Evolutionary conservation across 2,329 filamentous ascomycete species (phyloP).

Genomic region (Metarhizium guizhouense): DNA sequence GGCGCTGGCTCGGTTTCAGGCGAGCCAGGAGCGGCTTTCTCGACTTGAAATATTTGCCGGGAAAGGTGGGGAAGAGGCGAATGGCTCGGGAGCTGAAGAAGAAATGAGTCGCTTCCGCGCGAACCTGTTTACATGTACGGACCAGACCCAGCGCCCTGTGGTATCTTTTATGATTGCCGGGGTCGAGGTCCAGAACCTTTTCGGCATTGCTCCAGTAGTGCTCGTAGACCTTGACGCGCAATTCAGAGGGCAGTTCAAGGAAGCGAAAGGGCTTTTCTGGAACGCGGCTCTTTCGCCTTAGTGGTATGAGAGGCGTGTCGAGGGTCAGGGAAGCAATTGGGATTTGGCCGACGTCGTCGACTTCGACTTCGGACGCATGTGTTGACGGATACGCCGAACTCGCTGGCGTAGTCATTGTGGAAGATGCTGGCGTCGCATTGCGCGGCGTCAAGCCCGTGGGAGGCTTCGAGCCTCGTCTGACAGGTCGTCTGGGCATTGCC

Average conservation of each 20-base stretch:
- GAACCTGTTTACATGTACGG: conserved; percentile 50
- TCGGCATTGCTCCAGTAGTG: conserved; percentile 48
- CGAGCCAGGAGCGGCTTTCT: conserved; percentile 64
- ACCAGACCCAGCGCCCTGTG: conserved; percentile 52
- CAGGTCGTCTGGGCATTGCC: conserved; percentile 16
- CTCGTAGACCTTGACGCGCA: conserved; percentile 61
- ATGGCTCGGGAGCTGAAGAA: conserved; percentile 57
- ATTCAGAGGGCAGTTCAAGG: conserved; percentile 57
- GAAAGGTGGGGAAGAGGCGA: conserved; percentile 57
- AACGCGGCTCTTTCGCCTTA: conserved; percentile 21
- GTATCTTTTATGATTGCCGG: conserved; percentile 54
- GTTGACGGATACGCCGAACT: conserved; percentile 29
- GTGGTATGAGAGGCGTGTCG: conserved; percentile 23
- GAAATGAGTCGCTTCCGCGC: conserved; percentile 53
- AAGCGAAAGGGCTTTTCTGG: conserved; percentile 49
- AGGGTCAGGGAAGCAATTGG: conserved; percentile 36
- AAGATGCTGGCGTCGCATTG: conserved; percentile 16
- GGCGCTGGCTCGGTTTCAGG: conserved; percentile 50
- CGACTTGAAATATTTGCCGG: conserved; percentile 60
- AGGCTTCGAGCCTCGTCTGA: conserved; percentile 8
- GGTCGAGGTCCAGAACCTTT: conserved; percentile 56
- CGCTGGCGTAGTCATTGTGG: conserved; percentile 24
- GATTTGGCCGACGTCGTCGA: conserved; percentile 29
- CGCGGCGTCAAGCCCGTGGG: conserved; percentile 20
- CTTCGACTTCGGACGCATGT: conserved; percentile 27